A percentile compares a stretch with the other conserved stretches of the same genome.
Conservation (phyloP, 805 yeast species). For the Metschnikowia santaceciliae region DNA sequence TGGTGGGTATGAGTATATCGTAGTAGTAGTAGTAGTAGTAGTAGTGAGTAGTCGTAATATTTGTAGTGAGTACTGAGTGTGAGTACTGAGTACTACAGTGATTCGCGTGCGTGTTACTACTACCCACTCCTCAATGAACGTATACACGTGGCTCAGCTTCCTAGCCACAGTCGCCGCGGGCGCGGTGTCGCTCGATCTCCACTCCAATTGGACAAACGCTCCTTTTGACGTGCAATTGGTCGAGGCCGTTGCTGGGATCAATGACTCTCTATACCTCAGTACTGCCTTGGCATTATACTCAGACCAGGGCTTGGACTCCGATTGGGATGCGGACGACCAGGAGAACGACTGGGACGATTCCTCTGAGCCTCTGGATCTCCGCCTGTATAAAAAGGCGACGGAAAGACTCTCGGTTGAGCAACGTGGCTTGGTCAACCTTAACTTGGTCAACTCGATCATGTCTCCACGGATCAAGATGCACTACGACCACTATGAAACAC, state of each 20-base stretch:
- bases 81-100: too few relatives aligned
- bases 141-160: not conserved
- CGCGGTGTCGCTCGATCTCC: conserved; percentile 7
- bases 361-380: not conserved
- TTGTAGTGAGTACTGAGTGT: too few relatives aligned
- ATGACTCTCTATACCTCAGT: conserved; percentile 11
- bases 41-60: too few relatives aligned
- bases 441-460: conserved; percentile 44
- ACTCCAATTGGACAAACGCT: conserved; percentile 13
- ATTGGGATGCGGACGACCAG: conserved; percentile 10
- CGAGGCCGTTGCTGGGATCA: conserved; percentile 14
- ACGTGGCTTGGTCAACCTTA: conserved; percentile 35
- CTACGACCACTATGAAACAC: conserved; percentile 45
- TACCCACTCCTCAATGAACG: not conserved
- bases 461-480: conserved; percentile 68
- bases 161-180: conserved; percentile 1
- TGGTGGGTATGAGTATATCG: too few relatives aligned
- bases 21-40: too few relatives aligned
- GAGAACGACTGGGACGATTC: not conserved
- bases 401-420: conserved; percentile 5
- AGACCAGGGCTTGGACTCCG: conserved; percentile 7
- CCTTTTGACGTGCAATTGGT: conserved; percentile 15
- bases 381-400: not conserved
- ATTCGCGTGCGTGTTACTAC: not conserved
- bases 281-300: conserved; percentile 5